A percentile compares a stretch with the other conserved stretches of the same genome.
phyloP scores from a whole-genome alignment of 345 rosid species.

The Eucalyptus regnans region DNA sequence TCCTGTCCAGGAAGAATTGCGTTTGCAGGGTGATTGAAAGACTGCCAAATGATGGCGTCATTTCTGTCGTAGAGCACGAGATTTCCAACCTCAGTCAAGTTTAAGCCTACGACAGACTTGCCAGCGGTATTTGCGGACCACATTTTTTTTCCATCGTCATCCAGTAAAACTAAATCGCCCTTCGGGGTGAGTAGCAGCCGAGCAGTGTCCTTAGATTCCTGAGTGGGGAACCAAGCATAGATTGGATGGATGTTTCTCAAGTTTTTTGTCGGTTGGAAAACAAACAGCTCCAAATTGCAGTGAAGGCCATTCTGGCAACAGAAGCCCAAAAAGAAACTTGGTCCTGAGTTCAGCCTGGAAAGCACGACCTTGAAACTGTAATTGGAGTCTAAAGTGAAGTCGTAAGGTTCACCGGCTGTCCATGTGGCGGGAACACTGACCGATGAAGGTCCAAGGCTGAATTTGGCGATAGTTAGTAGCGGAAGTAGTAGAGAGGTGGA shows the following conservation, averaged over 20 bases:
- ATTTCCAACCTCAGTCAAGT: background rate
- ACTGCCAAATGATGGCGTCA: background rate
- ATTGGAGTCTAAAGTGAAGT: background rate
- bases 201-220: too few species aligned
- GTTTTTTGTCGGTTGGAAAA: background rate
- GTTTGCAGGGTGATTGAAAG: accelerated
- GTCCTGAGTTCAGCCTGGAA: background rate
- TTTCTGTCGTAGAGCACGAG: background rate
- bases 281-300: background rate
- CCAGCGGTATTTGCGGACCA: background rate
- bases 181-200: background rate
- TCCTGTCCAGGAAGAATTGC: background rate
- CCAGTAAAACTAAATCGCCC: background rate
- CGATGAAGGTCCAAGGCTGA: accelerated
- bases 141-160: accelerated
- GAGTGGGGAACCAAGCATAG: too few species aligned
- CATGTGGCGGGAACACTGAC: background rate
- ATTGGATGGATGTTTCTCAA: too few species aligned
- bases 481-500: background rate
- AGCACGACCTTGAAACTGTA: background rate
- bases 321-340: background rate
- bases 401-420: accelerated
- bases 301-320: background rate
- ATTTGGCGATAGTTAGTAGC: background rate
- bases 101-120: background rate